These are phyloP conservation scores for Taiozyma sp. DNA, from an alignment of 1,139 yeast species.

Conservation along the genomic window DNA sequence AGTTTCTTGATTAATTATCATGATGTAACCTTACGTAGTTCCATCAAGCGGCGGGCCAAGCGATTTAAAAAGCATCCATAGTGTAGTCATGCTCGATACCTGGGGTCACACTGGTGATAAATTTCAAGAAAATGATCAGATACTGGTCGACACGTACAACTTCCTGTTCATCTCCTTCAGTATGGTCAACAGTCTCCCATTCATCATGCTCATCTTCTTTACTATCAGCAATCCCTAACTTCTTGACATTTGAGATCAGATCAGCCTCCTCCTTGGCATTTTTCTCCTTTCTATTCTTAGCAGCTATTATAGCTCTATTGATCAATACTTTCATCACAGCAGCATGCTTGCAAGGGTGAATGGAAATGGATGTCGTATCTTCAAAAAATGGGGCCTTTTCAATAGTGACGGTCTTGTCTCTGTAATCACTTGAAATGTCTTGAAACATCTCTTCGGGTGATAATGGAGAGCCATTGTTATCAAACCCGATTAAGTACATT, in stretches of 20 bases:
- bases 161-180: slow-evolving; percentile 35
- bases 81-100: slow-evolving; percentile 97
- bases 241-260: slow-evolving; percentile 35
- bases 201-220: slow-evolving; percentile 37
- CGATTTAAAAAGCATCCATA: slow-evolving; percentile 52
- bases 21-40: no score
- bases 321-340: slow-evolving; percentile 88
- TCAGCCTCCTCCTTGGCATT: slow-evolving; percentile 18
- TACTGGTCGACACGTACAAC: slow-evolving; percentile 87
- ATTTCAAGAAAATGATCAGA: slow-evolving; percentile 81
- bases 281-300: slow-evolving; percentile 34
- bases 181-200: slow-evolving; percentile 37
- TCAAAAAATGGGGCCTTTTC: slow-evolving; percentile 85
- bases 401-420: slow-evolving; percentile 94
- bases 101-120: slow-evolving; percentile 95
- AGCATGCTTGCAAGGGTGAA: slow-evolving; percentile 96
- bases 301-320: slow-evolving; percentile 54
- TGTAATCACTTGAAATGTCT: slow-evolving; percentile 86
- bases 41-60: background rate
- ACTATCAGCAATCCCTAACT: slow-evolving; percentile 38
- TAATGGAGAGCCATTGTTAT: slow-evolving; percentile 77
- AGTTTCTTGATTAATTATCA: background rate
- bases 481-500: slow-evolving; percentile 86
- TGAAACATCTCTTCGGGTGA: slow-evolving; percentile 91
- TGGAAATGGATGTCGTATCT: slow-evolving; percentile 79